Conservation (phyloP, 2,329 filamentous ascomycete genomes). For the Phialophora verrucosa region DNA sequence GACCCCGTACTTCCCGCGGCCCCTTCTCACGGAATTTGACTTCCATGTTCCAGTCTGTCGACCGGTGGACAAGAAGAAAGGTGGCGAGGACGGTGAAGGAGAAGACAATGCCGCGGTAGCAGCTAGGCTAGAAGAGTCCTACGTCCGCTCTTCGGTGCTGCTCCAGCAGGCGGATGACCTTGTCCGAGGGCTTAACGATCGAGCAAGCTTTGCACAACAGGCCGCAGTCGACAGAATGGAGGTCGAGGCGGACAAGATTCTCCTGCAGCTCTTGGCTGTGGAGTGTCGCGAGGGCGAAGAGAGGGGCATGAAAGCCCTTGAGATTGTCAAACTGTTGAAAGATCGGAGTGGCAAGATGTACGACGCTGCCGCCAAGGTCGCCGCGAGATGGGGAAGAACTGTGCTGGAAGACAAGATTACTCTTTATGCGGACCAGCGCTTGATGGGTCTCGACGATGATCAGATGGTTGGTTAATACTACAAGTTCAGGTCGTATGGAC, state of each 20-base stretch:
- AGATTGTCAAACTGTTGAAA: conserved; percentile 84
- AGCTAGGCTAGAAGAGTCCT: conserved; percentile 76
- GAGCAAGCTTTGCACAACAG: conserved; percentile 62
- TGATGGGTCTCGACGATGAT: conserved; percentile 62
- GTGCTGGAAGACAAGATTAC: conserved; percentile 90
- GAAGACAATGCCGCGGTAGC: conserved; percentile 52
- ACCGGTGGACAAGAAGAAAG: conserved; percentile 41
- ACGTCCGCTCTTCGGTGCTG: conserved; percentile 74
- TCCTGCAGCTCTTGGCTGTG: conserved; percentile 84
- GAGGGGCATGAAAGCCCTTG: conserved; percentile 89
- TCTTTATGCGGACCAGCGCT: conserved; percentile 75
- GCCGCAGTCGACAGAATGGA: conserved; percentile 72
- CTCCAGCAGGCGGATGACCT: conserved; percentile 77
- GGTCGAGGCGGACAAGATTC: conserved; percentile 84
- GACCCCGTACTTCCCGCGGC: conserved; percentile 90
- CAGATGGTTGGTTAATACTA: background rate
- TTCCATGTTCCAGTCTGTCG: conserved; percentile 82
- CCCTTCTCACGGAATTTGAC: conserved; percentile 89
- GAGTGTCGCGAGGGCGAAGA: conserved; percentile 95
- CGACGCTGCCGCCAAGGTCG: conserved; percentile 88
- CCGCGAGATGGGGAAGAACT: conserved; percentile 78
- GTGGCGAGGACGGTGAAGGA: conserved; percentile 36
- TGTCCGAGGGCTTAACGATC: conserved; percentile 68
- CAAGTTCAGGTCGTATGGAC: too few species aligned
- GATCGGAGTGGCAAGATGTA: conserved; percentile 88